phyloP scores from a whole-genome alignment of 139 green algal genomes.

The Mychonastes homosphaera region DNA sequence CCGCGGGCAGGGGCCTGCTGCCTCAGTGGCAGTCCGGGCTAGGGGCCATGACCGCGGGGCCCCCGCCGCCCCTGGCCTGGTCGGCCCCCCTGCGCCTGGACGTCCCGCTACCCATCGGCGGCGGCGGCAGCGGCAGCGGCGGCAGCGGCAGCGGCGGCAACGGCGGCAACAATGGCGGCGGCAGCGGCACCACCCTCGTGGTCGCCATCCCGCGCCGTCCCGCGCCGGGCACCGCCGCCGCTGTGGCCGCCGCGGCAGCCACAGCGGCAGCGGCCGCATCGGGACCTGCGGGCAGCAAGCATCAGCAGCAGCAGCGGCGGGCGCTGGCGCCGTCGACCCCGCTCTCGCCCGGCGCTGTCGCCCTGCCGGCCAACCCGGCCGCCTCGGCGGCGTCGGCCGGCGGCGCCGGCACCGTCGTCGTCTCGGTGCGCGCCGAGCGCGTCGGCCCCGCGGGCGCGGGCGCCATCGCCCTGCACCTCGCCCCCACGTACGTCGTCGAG shows the following conservation, averaged over 20 bases:
- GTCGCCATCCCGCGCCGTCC: too few relatives aligned
- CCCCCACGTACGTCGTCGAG: constrained; percentile 60
- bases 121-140: too few relatives aligned
- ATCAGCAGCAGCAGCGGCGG: constrained; percentile 7
- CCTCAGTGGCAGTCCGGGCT: too few relatives aligned
- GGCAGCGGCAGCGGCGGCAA: too few relatives aligned
- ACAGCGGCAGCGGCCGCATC: background rate
- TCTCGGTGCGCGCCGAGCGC: background rate
- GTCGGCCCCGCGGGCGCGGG: constrained; percentile 1
- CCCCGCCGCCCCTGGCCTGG: too few relatives aligned
- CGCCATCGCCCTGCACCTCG: constrained; percentile 51
- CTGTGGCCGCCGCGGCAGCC: constrained; percentile 4
- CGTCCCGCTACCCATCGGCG: too few relatives aligned
- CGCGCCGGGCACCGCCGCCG: background rate
- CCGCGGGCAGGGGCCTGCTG: too few relatives aligned
- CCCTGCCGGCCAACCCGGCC: background rate
- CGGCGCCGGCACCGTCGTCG: background rate
- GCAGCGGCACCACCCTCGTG: too few relatives aligned
- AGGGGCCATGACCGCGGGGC: too few relatives aligned
- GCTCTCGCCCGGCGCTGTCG: background rate
- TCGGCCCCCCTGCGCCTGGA: too few relatives aligned
- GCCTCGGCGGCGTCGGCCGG: too few relatives aligned
- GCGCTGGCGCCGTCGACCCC: background rate
- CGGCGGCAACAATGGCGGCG: too few relatives aligned
- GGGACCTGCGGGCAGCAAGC: background rate